Conservation (phyloP, 495 filamentous ascomycete species). For the Podospora bellae-mahoneyi region DNA sequence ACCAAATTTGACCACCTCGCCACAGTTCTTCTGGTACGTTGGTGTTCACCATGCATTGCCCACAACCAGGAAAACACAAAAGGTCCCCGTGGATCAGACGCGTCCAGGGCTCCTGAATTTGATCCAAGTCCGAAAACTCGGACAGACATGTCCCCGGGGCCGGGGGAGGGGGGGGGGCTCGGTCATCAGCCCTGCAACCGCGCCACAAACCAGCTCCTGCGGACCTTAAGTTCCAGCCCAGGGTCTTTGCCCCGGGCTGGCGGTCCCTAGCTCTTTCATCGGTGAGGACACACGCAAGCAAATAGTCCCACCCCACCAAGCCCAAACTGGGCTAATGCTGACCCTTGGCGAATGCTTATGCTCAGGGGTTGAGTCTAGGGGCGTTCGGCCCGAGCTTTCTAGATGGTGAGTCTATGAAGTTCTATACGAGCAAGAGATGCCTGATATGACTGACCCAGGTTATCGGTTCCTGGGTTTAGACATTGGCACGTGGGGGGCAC, state of each 20-base stretch:
- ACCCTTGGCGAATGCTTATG: not conserved
- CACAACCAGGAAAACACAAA: not conserved
- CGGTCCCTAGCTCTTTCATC: not conserved
- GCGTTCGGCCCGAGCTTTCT: no score
- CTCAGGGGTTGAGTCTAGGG: not conserved
- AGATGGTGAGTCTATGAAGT: not conserved
- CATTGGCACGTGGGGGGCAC: not conserved
- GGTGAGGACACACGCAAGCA: not conserved
- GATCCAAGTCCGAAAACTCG: not conserved
- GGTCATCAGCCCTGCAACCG: not conserved
- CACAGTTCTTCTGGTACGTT: not conserved
- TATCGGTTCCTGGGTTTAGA: not conserved
- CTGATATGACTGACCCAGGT: not conserved
- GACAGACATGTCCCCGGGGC: not conserved
- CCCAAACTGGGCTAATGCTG: not conserved
- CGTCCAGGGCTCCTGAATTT: not conserved
- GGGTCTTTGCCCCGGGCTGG: no score
- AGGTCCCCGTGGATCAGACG: not conserved
- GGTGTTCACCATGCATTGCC: not conserved
- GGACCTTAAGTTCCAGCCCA: not conserved
- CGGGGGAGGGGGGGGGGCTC: no score
- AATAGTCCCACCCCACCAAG: not conserved
- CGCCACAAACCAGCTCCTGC: not conserved
- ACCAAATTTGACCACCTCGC: not conserved
- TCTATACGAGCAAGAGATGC: not conserved